phyloP scores from a whole-genome alignment of 257 asterid genomes.

The Galeopsis tetrahit region DNA sequence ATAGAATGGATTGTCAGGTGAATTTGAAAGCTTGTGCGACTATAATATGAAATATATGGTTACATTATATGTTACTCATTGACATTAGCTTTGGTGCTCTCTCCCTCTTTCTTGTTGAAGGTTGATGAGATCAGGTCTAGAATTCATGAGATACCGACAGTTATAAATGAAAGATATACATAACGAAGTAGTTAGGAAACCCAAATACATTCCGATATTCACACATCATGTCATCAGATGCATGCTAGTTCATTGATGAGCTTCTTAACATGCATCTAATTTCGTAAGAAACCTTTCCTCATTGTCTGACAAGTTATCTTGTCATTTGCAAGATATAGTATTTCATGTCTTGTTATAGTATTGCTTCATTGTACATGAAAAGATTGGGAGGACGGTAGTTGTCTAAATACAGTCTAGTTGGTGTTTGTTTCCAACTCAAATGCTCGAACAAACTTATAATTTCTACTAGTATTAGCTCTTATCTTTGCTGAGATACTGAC shows the following conservation, averaged over 20 bases:
- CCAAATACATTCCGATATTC: not conserved
- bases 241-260: not conserved
- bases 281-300: not conserved
- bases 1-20: conserved; percentile 99
- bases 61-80: not conserved
- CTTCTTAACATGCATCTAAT: not conserved
- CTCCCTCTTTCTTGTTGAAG: not conserved
- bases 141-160: not conserved
- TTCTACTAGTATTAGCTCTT: not conserved
- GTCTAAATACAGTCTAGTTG: not conserved
- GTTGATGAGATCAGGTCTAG: not conserved
- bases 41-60: conserved; percentile 4
- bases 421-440: not conserved
- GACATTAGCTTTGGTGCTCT: not conserved
- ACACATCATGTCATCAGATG: not conserved
- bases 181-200: not conserved
- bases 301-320: not conserved
- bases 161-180: not conserved
- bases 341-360: not conserved
- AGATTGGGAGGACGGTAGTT: not conserved
- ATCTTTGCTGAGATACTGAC: not conserved
- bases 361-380: not conserved
- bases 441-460: not conserved
- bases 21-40: conserved; percentile 3
- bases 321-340: not conserved